phyloP scores from a whole-genome alignment of 768 basidiomycete species.

The Pisolithus tinctorius region DNA sequence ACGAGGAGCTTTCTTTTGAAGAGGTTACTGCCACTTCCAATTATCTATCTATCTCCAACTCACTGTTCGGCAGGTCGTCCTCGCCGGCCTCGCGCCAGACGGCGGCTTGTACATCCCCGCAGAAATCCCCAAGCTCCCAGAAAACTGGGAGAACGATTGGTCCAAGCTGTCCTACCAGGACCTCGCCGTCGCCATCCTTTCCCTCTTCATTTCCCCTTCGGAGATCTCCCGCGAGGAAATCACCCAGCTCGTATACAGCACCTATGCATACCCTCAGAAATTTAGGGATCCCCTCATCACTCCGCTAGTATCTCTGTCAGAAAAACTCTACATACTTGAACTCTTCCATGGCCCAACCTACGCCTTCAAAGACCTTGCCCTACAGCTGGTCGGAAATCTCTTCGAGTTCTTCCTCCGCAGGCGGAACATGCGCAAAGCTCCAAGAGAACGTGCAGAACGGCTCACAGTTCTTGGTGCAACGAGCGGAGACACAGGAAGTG shows the following conservation, averaged over 20 bases:
- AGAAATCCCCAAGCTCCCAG: slow-evolving; percentile 73
- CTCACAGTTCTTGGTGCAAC: slow-evolving; percentile 96
- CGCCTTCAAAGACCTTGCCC: slow-evolving; percentile 97
- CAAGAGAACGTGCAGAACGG: slow-evolving; percentile 50
- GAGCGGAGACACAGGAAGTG: slow-evolving; percentile 97
- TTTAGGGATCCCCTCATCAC: slow-evolving; percentile 84
- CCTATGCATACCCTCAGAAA: slow-evolving; percentile 52
- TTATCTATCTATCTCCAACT: slow-evolving; percentile 9
- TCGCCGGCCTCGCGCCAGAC: slow-evolving; percentile 93
- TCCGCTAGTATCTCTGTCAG: slow-evolving; percentile 42
- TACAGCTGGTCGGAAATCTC: slow-evolving; percentile 92
- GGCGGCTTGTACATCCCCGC: slow-evolving; percentile 95
- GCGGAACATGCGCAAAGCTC: slow-evolving; percentile 60
- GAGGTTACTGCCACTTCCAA: slow-evolving; percentile 49
- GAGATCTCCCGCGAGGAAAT: slow-evolving; percentile 79
- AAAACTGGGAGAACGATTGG: slow-evolving; percentile 80
- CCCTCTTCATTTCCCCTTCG: slow-evolving; percentile 76
- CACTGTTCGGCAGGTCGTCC: slow-evolving; percentile 64
- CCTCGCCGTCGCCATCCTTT: slow-evolving; percentile 78
- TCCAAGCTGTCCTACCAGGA: slow-evolving; percentile 68
- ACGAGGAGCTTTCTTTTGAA: slow-evolving; percentile 77
- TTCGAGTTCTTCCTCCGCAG: slow-evolving; percentile 92
- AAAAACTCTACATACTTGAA: slow-evolving; percentile 70
- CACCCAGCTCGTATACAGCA: slow-evolving; percentile 63
- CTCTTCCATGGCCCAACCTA: slow-evolving; percentile 97